phyloP scores from a whole-genome alignment of 2,329 filamentous ascomycete genomes.

The Neonectria neomacrospora region DNA sequence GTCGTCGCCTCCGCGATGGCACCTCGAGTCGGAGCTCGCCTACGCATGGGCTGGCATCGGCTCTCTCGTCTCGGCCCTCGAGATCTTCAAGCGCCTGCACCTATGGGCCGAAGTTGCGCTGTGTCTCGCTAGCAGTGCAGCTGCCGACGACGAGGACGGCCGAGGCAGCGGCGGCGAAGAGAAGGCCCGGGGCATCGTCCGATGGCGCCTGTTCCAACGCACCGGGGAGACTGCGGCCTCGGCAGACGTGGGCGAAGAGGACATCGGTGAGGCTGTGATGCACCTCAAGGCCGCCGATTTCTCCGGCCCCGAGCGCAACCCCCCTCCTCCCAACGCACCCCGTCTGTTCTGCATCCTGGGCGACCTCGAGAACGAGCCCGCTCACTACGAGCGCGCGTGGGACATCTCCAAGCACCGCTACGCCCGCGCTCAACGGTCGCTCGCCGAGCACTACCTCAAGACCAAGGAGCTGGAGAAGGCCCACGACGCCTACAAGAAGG shows the following conservation, averaged over 20 bases:
- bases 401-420: conserved; percentile 83
- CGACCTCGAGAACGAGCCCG: conserved; percentile 80
- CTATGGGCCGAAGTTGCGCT: conserved; percentile 96
- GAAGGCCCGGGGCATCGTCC: conserved; percentile 80
- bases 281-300: conserved; percentile 65
- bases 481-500: conserved; percentile 80
- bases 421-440: conserved; percentile 85
- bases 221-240: conserved; percentile 53
- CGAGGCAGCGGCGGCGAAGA: conserved; percentile 73
- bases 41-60: conserved; percentile 92
- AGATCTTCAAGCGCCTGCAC: conserved; percentile 93
- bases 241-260: conserved; percentile 61
- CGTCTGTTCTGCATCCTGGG: conserved; percentile 93
- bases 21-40: conserved; percentile 92
- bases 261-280: conserved; percentile 62
- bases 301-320: conserved; percentile 71
- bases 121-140: conserved; percentile 76
- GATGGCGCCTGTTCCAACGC: conserved; percentile 81
- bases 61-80: conserved; percentile 87
- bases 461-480: conserved; percentile 75
- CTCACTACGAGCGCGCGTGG: conserved; percentile 89
- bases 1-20: conserved; percentile 88
- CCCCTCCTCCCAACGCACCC: conserved; percentile 83
- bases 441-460: conserved; percentile 81
- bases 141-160: conserved; percentile 67